Conservation (phyloP, 2,329 filamentous ascomycete genomes). For the Clarireedia monteithiana region DNA sequence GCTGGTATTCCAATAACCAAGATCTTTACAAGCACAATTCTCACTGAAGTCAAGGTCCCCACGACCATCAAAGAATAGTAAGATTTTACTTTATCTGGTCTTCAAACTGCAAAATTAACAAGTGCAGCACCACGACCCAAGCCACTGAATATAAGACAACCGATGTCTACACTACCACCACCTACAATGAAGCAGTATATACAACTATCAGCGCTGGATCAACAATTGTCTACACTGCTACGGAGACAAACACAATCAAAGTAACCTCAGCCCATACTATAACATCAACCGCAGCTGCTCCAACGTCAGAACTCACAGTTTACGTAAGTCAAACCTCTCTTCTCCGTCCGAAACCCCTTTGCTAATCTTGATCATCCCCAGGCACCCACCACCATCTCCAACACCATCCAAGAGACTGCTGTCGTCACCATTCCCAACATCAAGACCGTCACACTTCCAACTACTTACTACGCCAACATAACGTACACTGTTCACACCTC, state of each 20-base stretch:
- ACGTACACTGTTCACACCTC: background rate
- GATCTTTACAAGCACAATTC: constrained; percentile 22
- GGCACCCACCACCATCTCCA: constrained; percentile 10
- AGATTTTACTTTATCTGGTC: constrained; percentile 10
- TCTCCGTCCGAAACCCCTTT: background rate
- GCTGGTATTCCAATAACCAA: constrained; percentile 34
- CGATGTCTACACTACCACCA: constrained; percentile 32
- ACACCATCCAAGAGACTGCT: constrained; percentile 19
- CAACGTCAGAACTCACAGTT: constrained; percentile 20
- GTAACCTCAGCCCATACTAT: constrained; percentile 30
- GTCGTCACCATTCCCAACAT: constrained; percentile 21
- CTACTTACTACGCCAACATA: background rate
- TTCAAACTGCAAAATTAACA: background rate
- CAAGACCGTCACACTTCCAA: constrained; percentile 14
- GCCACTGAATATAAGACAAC: constrained; percentile 1
- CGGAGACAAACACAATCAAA: constrained; percentile 35
- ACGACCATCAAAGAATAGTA: constrained; percentile 28
- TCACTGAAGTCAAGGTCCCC: constrained; percentile 20
- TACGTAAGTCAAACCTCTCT: background rate
- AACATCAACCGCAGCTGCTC: constrained; percentile 19
- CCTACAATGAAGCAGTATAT: constrained; percentile 20
- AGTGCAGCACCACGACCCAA: background rate
- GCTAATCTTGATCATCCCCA: constrained; percentile 17
- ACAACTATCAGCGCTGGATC: constrained; percentile 29
- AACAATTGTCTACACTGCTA: constrained; percentile 36